A percentile compares a stretch with the other conserved stretches of the same genome.
Conservation (phyloP, 2,329 filamentous ascomycete species). For the Thielaviopsis musarum region DNA sequence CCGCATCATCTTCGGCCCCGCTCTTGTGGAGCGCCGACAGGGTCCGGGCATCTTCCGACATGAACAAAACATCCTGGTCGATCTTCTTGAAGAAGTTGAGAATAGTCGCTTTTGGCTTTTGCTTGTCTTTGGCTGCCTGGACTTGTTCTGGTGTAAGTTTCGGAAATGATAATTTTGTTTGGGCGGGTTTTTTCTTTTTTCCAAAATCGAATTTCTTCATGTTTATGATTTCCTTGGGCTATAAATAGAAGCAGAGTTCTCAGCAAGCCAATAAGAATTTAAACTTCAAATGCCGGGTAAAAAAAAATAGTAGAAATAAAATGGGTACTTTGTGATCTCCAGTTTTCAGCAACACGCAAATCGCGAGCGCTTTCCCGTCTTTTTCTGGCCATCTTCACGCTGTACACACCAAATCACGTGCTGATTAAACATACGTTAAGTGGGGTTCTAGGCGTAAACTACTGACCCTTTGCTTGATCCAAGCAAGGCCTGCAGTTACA, state of each 20-base stretch:
- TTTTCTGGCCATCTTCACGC: background rate
- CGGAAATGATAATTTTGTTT: slow-evolving; percentile 7
- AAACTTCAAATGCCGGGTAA: background rate
- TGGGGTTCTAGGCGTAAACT: background rate
- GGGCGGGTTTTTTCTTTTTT: slow-evolving; percentile 8
- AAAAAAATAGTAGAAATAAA: background rate
- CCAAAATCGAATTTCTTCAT: slow-evolving; percentile 11
- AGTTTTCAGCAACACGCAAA: background rate
- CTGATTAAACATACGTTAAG: background rate
- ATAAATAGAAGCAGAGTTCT: background rate
- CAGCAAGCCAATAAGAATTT: background rate
- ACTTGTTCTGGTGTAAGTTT: slow-evolving; percentile 11
- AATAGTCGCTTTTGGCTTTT: slow-evolving; percentile 37
- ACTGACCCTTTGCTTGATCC: background rate
- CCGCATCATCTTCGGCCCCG: slow-evolving; percentile 16
- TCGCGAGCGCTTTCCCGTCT: background rate
- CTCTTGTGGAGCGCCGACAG: slow-evolving; percentile 20
- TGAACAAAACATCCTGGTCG: slow-evolving; percentile 19
- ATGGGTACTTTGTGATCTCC: background rate
- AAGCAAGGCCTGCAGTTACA: background rate
- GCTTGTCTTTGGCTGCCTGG: slow-evolving; percentile 16
- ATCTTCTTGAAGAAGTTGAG: slow-evolving; percentile 62
- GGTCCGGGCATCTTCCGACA: slow-evolving; percentile 11
- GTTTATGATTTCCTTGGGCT: background rate
- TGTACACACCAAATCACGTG: slow-evolving; percentile 6